phyloP scores from a whole-genome alignment of 2,329 filamentous ascomycete species.

The Colletotrichum echinochloae region DNA sequence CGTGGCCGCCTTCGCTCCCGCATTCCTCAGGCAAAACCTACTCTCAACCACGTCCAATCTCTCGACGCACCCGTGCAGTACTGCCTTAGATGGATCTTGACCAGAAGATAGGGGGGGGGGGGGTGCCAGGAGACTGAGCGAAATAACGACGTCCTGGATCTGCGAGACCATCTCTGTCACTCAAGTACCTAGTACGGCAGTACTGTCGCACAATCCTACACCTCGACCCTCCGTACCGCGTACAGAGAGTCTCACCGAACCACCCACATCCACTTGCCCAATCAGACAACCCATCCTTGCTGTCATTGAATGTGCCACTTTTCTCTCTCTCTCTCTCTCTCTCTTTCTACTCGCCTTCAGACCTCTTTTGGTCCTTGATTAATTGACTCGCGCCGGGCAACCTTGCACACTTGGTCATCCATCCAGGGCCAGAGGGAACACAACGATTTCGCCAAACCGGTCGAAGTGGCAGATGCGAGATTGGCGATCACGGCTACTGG shows the following conservation, averaged over 20 bases:
- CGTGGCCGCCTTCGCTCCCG: slow-evolving; percentile 20
- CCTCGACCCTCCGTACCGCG: slow-evolving; percentile 13
- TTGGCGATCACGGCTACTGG: slow-evolving; percentile 11
- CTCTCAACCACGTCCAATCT: slow-evolving; percentile 15
- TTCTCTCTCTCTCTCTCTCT: slow-evolving; percentile 33
- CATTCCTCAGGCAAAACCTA: slow-evolving; percentile 30
- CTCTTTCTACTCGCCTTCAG: slow-evolving; percentile 20
- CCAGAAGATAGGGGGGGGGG: slow-evolving; percentile 2
- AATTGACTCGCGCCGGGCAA: slow-evolving; percentile 32
- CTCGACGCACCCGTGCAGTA: slow-evolving; percentile 2
- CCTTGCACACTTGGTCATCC: slow-evolving; percentile 5
- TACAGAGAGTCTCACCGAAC: slow-evolving; percentile 33
- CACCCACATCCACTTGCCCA: slow-evolving; percentile 22
- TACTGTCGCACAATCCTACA: slow-evolving; percentile 13
- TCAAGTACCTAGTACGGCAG: slow-evolving; percentile 24
- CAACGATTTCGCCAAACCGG: slow-evolving; percentile 23
- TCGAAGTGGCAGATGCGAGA: slow-evolving; percentile 14
- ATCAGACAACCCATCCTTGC: slow-evolving; percentile 33
- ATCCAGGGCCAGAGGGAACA: slow-evolving; percentile 13
- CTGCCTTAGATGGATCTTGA: slow-evolving; percentile 10
- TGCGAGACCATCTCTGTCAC: slow-evolving; percentile 18
- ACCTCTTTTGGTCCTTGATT: slow-evolving; percentile 27
- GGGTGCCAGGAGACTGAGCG: slow-evolving; percentile 33
- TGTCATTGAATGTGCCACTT: slow-evolving; percentile 29
- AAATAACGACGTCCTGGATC: slow-evolving; percentile 37